These are phyloP conservation scores for Linnemannia exigua DNA, from an alignment of 192 early-diverging fungal genomes.

Conservation along the genomic window DNA sequence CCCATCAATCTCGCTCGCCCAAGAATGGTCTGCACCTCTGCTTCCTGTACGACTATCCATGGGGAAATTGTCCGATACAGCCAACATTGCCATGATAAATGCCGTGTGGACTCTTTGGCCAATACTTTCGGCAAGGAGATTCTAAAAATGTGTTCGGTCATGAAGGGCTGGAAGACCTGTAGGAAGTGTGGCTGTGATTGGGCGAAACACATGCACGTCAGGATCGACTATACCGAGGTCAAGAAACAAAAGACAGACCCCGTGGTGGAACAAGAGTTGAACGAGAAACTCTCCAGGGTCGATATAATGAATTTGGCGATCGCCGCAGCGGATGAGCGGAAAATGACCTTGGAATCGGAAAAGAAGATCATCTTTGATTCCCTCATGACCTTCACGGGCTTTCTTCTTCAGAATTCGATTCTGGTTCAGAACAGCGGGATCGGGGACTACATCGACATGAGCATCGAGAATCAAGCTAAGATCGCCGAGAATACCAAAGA, in stretches of 20 bases:
- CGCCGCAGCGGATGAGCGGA: conserved; percentile 9
- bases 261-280: conserved; percentile 19
- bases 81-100: conserved; percentile 43
- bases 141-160: conserved; percentile 31
- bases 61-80: conserved; percentile 37
- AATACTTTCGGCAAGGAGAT: conserved; percentile 19
- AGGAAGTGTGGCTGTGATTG: conserved; percentile 37
- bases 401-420: conserved; percentile 53
- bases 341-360: conserved; percentile 25
- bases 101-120: no score
- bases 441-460: conserved; percentile 38
- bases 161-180: conserved; percentile 24
- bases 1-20: conserved; percentile 22
- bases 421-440: conserved; percentile 34
- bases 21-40: conserved; percentile 41
- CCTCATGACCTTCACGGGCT: conserved; percentile 30
- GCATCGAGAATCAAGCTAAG: conserved; percentile 26
- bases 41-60: conserved; percentile 14
- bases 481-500: conserved; percentile 19
- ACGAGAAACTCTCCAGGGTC: conserved; percentile 10
- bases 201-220: conserved; percentile 40
- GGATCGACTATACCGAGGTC: conserved; percentile 12
- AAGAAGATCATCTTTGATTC: conserved; percentile 23
- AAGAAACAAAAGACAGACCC: conserved; percentile 27
- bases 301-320: conserved; percentile 16